These are phyloP conservation scores for Antitrichia curtipendula DNA, from an alignment of 225 moss, liverwort and hornwort species.

Conservation along the genomic window DNA sequence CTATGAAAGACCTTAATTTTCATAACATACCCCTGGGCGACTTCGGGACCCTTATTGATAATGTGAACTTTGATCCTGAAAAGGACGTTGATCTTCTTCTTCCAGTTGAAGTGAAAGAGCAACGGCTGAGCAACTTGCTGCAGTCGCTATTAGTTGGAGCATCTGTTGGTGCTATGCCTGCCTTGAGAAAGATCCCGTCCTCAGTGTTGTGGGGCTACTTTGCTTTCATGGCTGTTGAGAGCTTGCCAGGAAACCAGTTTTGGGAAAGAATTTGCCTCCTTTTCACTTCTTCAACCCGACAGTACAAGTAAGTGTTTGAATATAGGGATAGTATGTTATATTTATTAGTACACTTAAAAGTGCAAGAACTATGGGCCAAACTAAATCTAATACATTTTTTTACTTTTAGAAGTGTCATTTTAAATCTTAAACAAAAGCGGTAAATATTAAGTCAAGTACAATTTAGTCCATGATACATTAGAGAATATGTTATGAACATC, in stretches of 20 bases:
- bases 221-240: conserved; percentile 78
- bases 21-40: not conserved
- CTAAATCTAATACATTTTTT: not conserved
- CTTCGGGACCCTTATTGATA: conserved; percentile 3
- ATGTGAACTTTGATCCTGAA: conserved; percentile 32
- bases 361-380: not conserved
- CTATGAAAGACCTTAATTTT: conserved; percentile 8
- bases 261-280: conserved; percentile 70
- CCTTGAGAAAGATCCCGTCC: conserved; percentile 50
- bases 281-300: conserved; percentile 32
- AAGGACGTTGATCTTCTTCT: conserved; percentile 51
- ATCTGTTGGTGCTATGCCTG: conserved; percentile 60
- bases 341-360: not conserved
- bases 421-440: not conserved
- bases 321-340: not conserved
- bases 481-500: not conserved
- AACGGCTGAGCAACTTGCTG: conserved; percentile 73
- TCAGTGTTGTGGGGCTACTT: conserved; percentile 87
- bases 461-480: not conserved
- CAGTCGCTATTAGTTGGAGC: conserved; percentile 53
- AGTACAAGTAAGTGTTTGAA: conserved; percentile 35
- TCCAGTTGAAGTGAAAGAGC: conserved; percentile 72
- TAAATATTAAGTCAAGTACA: not conserved
- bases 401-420: not conserved
- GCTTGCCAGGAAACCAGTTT: conserved; percentile 77